phyloP scores from a whole-genome alignment of 148 eudicot genomes.

The Amaranthus cruentus region DNA sequence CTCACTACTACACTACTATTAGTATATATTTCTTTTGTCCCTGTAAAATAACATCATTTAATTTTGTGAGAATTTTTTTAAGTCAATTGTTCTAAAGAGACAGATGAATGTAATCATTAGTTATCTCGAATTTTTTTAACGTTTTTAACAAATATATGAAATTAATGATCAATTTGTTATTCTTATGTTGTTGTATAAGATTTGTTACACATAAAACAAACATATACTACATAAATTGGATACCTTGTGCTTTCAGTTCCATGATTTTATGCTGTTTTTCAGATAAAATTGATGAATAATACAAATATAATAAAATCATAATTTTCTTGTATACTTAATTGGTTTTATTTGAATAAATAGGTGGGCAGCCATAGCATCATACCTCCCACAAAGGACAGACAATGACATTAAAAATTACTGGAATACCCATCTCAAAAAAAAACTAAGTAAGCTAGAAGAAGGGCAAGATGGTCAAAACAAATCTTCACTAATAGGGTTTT shows the following conservation, averaged over 20 bases:
- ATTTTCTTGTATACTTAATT: too few species aligned
- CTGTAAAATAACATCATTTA: too few species aligned
- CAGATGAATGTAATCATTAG: too few species aligned
- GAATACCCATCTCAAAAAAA: constrained; percentile 88
- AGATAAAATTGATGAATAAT: too few species aligned
- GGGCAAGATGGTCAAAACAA: constrained; percentile 19
- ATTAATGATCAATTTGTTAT: constrained; percentile 2
- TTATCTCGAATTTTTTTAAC: not conserved
- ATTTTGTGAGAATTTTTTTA: too few species aligned
- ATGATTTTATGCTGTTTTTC: not conserved
- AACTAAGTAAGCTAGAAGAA: constrained; percentile 43
- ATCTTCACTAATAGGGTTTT: constrained; percentile 18
- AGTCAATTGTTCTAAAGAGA: too few species aligned
- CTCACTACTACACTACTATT: too few species aligned
- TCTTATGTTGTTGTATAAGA: not conserved
- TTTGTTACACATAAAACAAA: constrained; percentile 17
- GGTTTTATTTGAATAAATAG: constrained; percentile 19
- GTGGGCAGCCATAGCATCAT: constrained; percentile 97
- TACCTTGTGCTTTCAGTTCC: not conserved
- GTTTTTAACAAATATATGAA: not conserved
- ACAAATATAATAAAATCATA: too few species aligned
- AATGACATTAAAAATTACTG: constrained; percentile 90
- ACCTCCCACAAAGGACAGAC: constrained; percentile 86
- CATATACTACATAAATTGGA: not conserved
- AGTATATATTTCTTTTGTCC: too few species aligned